Base-by-base conservation (phyloP, 306 rosid genomes). In the Fragaria vesca region DNA sequence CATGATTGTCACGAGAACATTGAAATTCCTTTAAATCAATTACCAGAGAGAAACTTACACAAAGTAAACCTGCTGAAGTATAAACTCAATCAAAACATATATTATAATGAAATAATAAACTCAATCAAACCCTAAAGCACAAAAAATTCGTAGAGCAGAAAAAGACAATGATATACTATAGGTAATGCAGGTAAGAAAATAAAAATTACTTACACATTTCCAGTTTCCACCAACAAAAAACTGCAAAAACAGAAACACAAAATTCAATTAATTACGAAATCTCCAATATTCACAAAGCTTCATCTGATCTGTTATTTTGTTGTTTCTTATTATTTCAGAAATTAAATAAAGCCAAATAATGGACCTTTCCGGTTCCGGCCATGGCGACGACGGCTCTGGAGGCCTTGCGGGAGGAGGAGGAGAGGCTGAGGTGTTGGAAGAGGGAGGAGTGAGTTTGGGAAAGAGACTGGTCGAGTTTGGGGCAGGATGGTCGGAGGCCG, bases 181-280 rank as follows among this genome's bases (percentile, higher is more conserved):
- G 7, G 51, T 8, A 66, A 16, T 12, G 30, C 28, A 73, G 38
- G 48, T 6, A 66, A 7, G 26, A n/a, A 28, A 12, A 24, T 24
- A 42, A 7, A 74, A 28, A 73, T 74, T 80, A 91, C 98, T 91
- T 87, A 93, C 98, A 81, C 98, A 93, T 81, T 93, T 93, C 98
- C 98, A 93, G 88, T 93, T 93, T 85, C 98, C 98, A 48, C 98
- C 98, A 71, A 93, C 98, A 78, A 93, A 93, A 83, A 93, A 93
- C 98, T 93, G 97, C 69, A 82, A 78, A 77, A 77, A 24, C 58
- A 78, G 74, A 70, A 45, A 45, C 12, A 11, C 45, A 78, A 46
- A 51, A 78, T 16, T 80, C 75, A 43, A 47, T 61, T 63, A 52
- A 70, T 55, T 38, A 38, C 42, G 8, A 38, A 38, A 38, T 38